A percentile compares a stretch with the other conserved stretches of the same genome.
phyloP scores from a whole-genome alignment of 2,329 filamentous ascomycete species.

The Fusarium annulatum region DNA sequence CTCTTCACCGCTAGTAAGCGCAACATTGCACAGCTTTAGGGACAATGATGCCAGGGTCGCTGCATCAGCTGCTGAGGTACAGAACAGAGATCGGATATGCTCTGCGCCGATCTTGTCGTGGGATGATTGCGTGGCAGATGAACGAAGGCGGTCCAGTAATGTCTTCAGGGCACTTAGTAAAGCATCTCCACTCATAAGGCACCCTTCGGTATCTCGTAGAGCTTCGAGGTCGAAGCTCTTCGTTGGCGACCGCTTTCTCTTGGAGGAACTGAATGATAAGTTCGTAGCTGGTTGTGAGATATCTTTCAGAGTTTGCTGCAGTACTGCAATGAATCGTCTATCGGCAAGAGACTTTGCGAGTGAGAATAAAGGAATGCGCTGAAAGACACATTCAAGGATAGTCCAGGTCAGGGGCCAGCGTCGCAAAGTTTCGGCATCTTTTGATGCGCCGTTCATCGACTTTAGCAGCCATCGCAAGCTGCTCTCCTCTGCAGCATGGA shows the following conservation, averaged over 20 bases:
- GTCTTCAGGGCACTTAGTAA: slow-evolving; percentile 60
- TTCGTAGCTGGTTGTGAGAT: slow-evolving; percentile 52
- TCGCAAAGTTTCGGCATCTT: slow-evolving; percentile 63
- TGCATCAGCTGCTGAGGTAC: slow-evolving; percentile 59
- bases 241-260: slow-evolving; percentile 58
- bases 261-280: slow-evolving; percentile 48
- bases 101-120: slow-evolving; percentile 65
- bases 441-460: slow-evolving; percentile 63
- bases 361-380: slow-evolving; percentile 74
- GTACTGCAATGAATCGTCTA: slow-evolving; percentile 71
- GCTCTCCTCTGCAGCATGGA: slow-evolving; percentile 66
- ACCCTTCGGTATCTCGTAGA: slow-evolving; percentile 54
- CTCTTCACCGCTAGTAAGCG: slow-evolving; percentile 49
- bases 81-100: slow-evolving; percentile 68
- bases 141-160: slow-evolving; percentile 59
- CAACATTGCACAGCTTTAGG: slow-evolving; percentile 57
- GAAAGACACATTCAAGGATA: slow-evolving; percentile 70
- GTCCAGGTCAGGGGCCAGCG: slow-evolving; percentile 69
- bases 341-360: slow-evolving; percentile 78
- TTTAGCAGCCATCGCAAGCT: slow-evolving; percentile 73
- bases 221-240: slow-evolving; percentile 53
- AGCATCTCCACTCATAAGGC: slow-evolving; percentile 59
- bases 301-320: slow-evolving; percentile 75
- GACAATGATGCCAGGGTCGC: slow-evolving; percentile 59
- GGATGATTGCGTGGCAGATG: slow-evolving; percentile 48